Evolutionary conservation across 2,329 filamentous ascomycete genomes (phyloP).

Genomic region (Botrytis tulipae): DNA sequence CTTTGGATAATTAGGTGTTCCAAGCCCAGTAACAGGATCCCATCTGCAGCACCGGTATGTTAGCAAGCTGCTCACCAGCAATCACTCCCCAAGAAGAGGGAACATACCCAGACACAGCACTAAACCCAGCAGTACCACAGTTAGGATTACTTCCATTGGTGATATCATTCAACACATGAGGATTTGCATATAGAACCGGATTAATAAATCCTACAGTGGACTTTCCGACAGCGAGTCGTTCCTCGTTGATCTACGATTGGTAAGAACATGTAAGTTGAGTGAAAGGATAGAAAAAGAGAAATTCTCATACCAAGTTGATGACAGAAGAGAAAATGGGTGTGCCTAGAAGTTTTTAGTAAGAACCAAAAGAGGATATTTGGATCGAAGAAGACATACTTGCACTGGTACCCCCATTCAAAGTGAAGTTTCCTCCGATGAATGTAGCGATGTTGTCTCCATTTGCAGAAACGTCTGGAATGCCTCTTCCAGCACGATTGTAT

Average conservation of each 20-base stretch:
- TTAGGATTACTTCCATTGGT: slow-evolving; percentile 37
- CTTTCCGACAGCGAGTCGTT: slow-evolving; percentile 39
- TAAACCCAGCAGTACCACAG: slow-evolving; percentile 38
- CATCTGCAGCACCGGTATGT: slow-evolving; percentile 23
- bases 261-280: neutral
- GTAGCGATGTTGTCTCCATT: slow-evolving; percentile 40
- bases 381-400: slow-evolving; percentile 9
- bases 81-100: too few relatives aligned
- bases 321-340: slow-evolving; percentile 20
- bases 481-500: slow-evolving; percentile 46
- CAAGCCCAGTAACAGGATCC: slow-evolving; percentile 40
- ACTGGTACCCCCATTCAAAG: slow-evolving; percentile 17
- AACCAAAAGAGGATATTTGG: neutral
- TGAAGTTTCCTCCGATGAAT: neutral
- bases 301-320: slow-evolving; percentile 14
- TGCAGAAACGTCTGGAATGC: slow-evolving; percentile 49
- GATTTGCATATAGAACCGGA: slow-evolving; percentile 35
- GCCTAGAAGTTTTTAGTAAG: slow-evolving; percentile 31
- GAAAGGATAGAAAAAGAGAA: neutral
- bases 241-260: slow-evolving; percentile 40
- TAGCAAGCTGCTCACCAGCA: neutral
- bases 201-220: slow-evolving; percentile 43
- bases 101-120: slow-evolving; percentile 33
- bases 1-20: slow-evolving; percentile 36
- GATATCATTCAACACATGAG: slow-evolving; percentile 38